phyloP scores from a whole-genome alignment of 2,329 filamentous ascomycete species.

The Ascochyta rabiei region DNA sequence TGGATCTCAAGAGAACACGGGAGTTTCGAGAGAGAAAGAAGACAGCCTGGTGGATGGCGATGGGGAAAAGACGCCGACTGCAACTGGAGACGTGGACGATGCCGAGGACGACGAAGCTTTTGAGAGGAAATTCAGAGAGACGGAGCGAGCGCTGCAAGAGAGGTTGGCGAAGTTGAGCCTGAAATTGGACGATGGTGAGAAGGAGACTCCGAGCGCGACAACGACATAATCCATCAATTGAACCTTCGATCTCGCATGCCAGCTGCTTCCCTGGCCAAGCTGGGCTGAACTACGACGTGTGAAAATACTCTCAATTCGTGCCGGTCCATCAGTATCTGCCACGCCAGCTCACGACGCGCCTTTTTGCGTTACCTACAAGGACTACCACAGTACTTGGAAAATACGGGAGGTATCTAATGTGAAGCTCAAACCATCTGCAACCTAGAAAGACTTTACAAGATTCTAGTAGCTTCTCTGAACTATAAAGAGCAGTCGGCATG shows the following conservation, averaged over 20 bases:
- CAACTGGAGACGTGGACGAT: conserved; percentile 29
- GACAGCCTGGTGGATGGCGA: conserved; percentile 13
- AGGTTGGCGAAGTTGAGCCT: conserved; percentile 38
- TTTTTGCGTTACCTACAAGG: too few species aligned
- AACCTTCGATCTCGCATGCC: not conserved
- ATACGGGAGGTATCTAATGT: too few species aligned
- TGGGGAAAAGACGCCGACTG: conserved; percentile 43
- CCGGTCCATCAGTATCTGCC: too few species aligned
- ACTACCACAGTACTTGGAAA: too few species aligned
- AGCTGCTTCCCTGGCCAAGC: too few species aligned
- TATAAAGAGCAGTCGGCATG: too few species aligned
- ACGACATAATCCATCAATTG: not conserved
- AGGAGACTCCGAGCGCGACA: not conserved
- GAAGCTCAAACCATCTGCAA: too few species aligned
- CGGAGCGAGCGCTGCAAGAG: conserved; percentile 36
- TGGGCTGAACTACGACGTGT: too few species aligned
- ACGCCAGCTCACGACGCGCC: too few species aligned
- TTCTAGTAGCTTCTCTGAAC: too few species aligned
- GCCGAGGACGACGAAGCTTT: conserved; percentile 39
- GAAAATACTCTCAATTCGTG: too few species aligned
- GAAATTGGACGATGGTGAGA: conserved; percentile 18
- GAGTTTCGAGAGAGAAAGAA: conserved; percentile 2
- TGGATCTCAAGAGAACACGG: not conserved
- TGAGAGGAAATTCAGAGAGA: conserved; percentile 34
- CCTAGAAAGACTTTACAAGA: too few species aligned